Percentiles rank a stretch among this genome's conserved stretches.
Conservation (phyloP, 768 basidiomycete genomes). For the Sistotremastrum niveocremeum region DNA sequence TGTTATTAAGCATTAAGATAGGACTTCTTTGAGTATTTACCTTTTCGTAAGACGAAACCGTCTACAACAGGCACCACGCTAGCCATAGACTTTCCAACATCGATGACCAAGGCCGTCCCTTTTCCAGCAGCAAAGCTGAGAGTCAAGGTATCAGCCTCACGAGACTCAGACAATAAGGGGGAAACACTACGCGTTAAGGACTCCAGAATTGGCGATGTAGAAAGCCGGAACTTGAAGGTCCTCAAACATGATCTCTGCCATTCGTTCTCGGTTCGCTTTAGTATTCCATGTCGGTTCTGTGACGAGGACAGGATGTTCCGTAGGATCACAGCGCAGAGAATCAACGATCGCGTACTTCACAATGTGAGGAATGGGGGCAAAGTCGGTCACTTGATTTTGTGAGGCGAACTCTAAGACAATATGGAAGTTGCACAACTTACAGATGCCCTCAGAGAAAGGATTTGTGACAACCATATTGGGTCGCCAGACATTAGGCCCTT, state of each 20-base stretch:
- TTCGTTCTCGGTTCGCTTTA: conserved; percentile 76
- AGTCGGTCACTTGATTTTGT: conserved; percentile 47
- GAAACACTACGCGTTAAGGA: conserved; percentile 70
- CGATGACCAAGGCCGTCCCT: conserved; percentile 92
- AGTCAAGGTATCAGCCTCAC: neutral
- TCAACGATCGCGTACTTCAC: conserved; percentile 64
- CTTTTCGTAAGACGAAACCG: conserved; percentile 94
- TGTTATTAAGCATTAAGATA: neutral
- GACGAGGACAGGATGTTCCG: conserved; percentile 83
- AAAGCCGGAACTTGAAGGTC: conserved; percentile 90
- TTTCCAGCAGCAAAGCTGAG: conserved; percentile 88
- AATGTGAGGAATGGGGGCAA: conserved; percentile 55
- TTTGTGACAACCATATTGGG: conserved; percentile 78
- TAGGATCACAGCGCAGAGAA: conserved; percentile 59
- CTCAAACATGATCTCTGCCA: conserved; percentile 98
- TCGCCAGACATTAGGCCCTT: conserved; percentile 83
- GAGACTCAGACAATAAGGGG: neutral
- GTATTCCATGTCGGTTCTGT: conserved; percentile 98
- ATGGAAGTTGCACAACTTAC: conserved; percentile 31
- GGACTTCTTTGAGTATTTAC: conserved; percentile 22
- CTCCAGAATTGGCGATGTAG: conserved; percentile 91
- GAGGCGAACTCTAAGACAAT: neutral
- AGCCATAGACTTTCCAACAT: conserved; percentile 79
- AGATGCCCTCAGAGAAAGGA: conserved; percentile 72
- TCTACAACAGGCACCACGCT: conserved; percentile 95